Base-by-base conservation (phyloP, 441 rosid genomes). In the Populus hybrid region DNA sequence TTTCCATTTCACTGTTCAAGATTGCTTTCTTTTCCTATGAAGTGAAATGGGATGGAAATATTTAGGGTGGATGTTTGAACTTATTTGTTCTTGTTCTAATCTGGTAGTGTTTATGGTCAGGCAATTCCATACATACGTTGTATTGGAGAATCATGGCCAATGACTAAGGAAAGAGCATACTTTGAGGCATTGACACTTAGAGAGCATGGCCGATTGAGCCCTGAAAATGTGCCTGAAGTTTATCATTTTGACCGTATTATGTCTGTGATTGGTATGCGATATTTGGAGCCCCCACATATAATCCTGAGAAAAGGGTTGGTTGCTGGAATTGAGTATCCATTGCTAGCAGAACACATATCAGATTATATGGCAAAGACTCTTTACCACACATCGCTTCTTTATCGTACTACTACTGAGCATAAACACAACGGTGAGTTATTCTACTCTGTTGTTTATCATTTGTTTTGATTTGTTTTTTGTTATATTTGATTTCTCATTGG, bases 121-220 rank as follows among this genome's bases (percentile, higher is more conserved):
- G 98, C 97, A 11, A 87, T 90, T 87, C 97, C 99, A n/a, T 93
- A 92, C 80, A 8, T 95, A 28, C 94, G 98, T 0, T 82, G 84
- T 75, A 92, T 95, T 8, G 99, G 99, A 70, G 99, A 93, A 73
- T 89, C 98, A 0, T 95, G 97, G 98, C 94, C 98, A 16, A 88
- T 95, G 97, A 91, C 94, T 0, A 94, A 91, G 85, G 97, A 94
- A 82, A 84, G 98, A 77, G 92, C 97, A 24, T 92, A 91, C 79
- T 95, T 93, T 71, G 99, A 95, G 84, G 89, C 88, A 3, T 4
- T 79, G 18, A 86, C 94, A 12, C 82, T 91, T 82, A 86, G 84
- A 80, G 91, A 88, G 80, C 95, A 92, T 46, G 93, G 94, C 21
- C 73, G n/a, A 28, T 83, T 89, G 76, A 86, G 93, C 46, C 91